Evolutionary conservation across 192 early-diverging fungal genomes (phyloP), one percentile per base, ranked within the genome.

Genomic region (Dissophora ornata): DNA sequence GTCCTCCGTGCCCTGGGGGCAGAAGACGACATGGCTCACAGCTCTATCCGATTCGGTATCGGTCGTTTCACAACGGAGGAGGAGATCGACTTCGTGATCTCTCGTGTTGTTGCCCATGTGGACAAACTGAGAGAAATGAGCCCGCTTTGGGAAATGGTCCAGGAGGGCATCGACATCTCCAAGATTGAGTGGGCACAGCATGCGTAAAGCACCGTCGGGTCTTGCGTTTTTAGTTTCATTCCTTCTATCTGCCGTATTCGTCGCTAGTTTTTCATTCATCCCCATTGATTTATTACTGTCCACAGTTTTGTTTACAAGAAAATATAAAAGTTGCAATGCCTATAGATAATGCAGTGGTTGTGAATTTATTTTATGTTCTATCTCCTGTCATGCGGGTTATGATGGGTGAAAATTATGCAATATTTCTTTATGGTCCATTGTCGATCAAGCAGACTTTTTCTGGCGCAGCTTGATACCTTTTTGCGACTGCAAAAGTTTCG

Each of bases 71-170:
- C 97, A 21, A 98, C 97, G 12, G 92, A 97, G 55, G 86, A 89
- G 48, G 97, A 98, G 79, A 88, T 98, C 26, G 97, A 98, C 69
- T 93, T 92, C 81, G 94, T 95, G 8, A 82, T 97, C 15, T 77
- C 90, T 10, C 86, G 88, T 38, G 95, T 98, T 10, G 84, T 88
- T 24, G 81, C 83, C 10, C 92, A 95, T 60, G 97, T 98, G 10
- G 88, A 88, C 52, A 88, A 90, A 58, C 74, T 98, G 67, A 82
- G 97, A 45, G 97, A 98, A 54, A 96, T 98, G 95, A 93, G 91
- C 60, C 97, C 97, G 18, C 85, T 98, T 46, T 98, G 96, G 96
- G 97, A 98, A 81, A 98, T 98, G 97, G 91, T 91, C 18, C 73
- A 77, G 47, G 73, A 77, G 47, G 73, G 73, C 30, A 77, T 77